A percentile compares a stretch with the other conserved stretches of the same genome.
Evolutionary conservation across 192 early-diverging fungal species (phyloP).

Genomic region (Allomyces arbusculus): DNA sequence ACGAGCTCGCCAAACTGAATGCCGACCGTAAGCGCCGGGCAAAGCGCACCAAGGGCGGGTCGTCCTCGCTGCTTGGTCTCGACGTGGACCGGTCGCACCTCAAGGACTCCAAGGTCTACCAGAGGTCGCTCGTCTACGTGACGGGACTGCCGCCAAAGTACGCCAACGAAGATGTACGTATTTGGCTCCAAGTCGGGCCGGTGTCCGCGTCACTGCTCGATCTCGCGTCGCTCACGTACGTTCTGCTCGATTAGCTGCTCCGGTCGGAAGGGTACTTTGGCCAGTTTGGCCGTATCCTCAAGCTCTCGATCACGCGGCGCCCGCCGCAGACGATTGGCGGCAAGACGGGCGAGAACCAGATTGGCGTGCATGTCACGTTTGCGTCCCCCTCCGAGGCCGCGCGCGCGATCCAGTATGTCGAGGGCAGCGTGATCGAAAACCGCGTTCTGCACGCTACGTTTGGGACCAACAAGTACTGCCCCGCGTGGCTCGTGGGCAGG

Average conservation of each 20-base stretch:
- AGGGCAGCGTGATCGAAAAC: constrained; percentile 72
- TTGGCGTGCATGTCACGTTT: constrained; percentile 88
- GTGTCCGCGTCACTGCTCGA: too few relatives aligned
- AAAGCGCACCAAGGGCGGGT: too few relatives aligned
- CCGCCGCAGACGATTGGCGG: constrained; percentile 12
- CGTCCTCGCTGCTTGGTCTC: neutral
- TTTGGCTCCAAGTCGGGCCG: too few relatives aligned
- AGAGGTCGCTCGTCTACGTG: constrained; percentile 95
- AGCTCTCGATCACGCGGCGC: constrained; percentile 76
- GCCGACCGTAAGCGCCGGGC: neutral
- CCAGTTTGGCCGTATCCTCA: constrained; percentile 88
- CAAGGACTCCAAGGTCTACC: constrained; percentile 78
- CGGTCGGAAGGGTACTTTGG: constrained; percentile 85
- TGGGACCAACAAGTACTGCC: constrained; percentile 97
- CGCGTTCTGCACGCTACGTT: constrained; percentile 52
- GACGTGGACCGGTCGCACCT: constrained; percentile 20
- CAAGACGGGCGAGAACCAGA: constrained; percentile 17
- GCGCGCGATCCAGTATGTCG: constrained; percentile 79
- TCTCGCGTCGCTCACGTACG: too few relatives aligned
- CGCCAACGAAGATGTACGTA: constrained; percentile 51
- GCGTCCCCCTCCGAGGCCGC: constrained; percentile 76
- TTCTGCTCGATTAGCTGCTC: constrained; percentile 20
- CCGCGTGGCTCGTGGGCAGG: constrained; percentile 78
- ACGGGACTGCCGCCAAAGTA: constrained; percentile 72
- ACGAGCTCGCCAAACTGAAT: neutral